Base-by-base conservation (phyloP, 805 yeast genomes). In the Starmerella floris region DNA sequence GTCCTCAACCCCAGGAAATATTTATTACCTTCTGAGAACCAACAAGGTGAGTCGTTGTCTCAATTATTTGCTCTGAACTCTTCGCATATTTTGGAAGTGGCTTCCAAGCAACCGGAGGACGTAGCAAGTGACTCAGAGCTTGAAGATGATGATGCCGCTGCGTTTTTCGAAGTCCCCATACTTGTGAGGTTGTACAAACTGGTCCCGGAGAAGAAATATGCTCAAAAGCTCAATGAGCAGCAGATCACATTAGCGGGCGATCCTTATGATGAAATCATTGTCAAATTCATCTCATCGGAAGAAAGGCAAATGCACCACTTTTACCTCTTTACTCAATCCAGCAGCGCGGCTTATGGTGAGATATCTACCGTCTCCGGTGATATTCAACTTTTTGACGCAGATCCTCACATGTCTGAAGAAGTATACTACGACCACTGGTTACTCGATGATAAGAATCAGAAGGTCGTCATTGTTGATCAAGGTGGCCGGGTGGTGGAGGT, bases 351-450 rank as follows among this genome's bases (percentile, higher is more conserved):
- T 1, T 15, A 17, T 4, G 42, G 41, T 5, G 5, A 6, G 4
- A 22, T 39, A 26, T 23, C 15, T 3, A 2, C 3, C 11, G 10
- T 20, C 2, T 9, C 13, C 3, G 19, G 11, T 2, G 27, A 35
- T 4, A 8, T 31, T 19, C 3, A 22, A 5, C 3, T 38, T 5
- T 11, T 28, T 10, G 9, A 5, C 9, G n/a, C n/a, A 8, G 13
- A n/a, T 13, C 16, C 23, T 4, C 17, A 21, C 17, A 4, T 9
- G 5, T 22, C n/a, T 4, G 26, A 33, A 21, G 26, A 39, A 15
- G 34, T 42, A 2, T 42, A 39, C 13, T 41, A 39, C 23, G 49
- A 42, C 25, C 35, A 42, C 15, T 45, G 46, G 49, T 11, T 45
- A 5, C 6, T 19, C 3, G 17, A 35, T 13, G 19, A 21, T 6